These are phyloP conservation scores for Atkinsonella texensis DNA, from an alignment of 2,329 filamentous ascomycete genomes.

Conservation along the genomic window DNA sequence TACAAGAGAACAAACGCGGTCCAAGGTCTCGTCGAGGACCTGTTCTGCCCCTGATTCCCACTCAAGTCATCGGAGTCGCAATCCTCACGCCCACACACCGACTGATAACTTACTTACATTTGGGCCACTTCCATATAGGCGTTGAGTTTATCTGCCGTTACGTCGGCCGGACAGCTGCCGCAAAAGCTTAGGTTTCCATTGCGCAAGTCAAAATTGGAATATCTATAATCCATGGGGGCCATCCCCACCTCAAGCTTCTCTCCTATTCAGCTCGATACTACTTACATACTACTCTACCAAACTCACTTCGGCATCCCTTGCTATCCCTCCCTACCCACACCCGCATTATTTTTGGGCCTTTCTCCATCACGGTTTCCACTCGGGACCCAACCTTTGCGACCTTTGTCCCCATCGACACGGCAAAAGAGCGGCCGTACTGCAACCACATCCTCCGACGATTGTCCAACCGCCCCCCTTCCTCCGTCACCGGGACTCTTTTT, in stretches of 20 bases:
- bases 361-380: constrained; percentile 6
- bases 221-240: too few relatives aligned
- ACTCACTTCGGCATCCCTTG: neutral
- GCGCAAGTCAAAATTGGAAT: neutral
- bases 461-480: constrained; percentile 4
- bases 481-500: neutral
- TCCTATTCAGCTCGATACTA: neutral
- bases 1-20: neutral
- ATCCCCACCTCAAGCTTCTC: neutral
- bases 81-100: neutral
- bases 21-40: neutral
- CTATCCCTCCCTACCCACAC: neutral
- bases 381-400: neutral
- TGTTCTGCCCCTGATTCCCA: neutral
- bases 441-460: constrained; percentile 9
- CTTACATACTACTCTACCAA: constrained; percentile 3
- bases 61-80: neutral
- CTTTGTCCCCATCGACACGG: constrained; percentile 11
- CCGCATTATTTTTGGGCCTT: neutral
- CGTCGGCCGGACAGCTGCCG: neutral
- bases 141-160: constrained; percentile 6
- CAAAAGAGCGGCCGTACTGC: constrained; percentile 14
- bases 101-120: neutral
- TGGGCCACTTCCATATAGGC: neutral
- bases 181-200: neutral